Base-by-base conservation (phyloP, 2,329 filamentous ascomycete species). In the Ilyonectria robusta region DNA sequence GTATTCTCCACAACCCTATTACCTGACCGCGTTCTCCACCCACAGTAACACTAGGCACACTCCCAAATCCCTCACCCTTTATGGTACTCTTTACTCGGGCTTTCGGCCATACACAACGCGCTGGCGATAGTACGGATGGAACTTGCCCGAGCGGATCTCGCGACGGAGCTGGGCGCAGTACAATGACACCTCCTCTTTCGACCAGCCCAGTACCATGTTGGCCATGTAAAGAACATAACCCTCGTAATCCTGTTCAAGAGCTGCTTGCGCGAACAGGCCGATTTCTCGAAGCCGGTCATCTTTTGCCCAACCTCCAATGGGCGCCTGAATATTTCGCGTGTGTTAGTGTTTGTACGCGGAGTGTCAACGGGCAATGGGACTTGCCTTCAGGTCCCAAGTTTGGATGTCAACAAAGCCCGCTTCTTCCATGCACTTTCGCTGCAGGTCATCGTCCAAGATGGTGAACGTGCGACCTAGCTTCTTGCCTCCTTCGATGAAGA, bases 191-290 rank as follows among this genome's bases (percentile, higher is more conserved):
- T 83, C 78, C 2, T 78, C 75, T 9, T 70, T 75, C 0, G 74
- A 72, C 81, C 81, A 83, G 0, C 79, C 79, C 15, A 81, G 78
- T 56, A 82, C 76, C 17, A 81, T 76, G 0, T 63, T 75, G 0
- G 76, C 77, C 69, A 83, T 78, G 40, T 76, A 81, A 8, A 80
- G 48, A 2, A 77, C 70, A 19, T 74, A 77, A 0, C 80, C 80
- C 51, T 81, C 80, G 9, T 79, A 75, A 15, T 82, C 80, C 37
- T 81, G 78, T 6, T 80, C 77, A 1, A 82, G 70, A 1, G 78
- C 77, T 1, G 79, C 70, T 23, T 78, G 73, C 0, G 75, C 73
- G 54, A 78, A 82, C 23, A 69, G 72, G 0, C 72, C 72, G 21
- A 74, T 72, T 9, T 73, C 62, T 3, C 56, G 71, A 0, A 74